phyloP scores from a whole-genome alignment of 768 basidiomycete species.

The Auricularia sp. region DNA sequence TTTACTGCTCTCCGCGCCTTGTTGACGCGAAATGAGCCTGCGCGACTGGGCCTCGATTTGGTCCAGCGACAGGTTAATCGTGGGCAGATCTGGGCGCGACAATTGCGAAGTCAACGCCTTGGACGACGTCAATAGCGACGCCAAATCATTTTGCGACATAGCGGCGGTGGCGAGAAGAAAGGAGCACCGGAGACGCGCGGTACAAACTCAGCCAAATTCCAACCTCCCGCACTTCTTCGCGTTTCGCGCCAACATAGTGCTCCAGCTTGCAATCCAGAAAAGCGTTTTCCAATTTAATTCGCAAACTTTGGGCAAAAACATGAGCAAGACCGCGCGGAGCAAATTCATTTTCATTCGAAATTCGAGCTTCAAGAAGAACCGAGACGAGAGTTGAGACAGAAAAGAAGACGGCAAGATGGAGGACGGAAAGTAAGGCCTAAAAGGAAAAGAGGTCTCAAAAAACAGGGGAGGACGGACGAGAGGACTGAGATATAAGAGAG shows the following conservation, averaged over 20 bases:
- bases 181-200: neutral
- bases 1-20: conserved; percentile 53
- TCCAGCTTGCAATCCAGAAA: too few relatives aligned
- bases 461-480: conserved; percentile 12
- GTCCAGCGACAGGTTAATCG: conserved; percentile 82
- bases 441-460: neutral
- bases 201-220: neutral
- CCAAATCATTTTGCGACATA: conserved; percentile 12
- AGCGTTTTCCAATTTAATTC: too few relatives aligned
- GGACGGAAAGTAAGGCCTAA: neutral
- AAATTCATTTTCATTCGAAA: too few relatives aligned
- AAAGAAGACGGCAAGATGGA: neutral
- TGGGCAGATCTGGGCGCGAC: conserved; percentile 70
- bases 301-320: too few relatives aligned
- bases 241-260: too few relatives aligned
- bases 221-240: too few relatives aligned
- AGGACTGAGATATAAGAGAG: conserved; percentile 12
- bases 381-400: neutral
- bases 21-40: conserved; percentile 65
- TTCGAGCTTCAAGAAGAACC: too few relatives aligned
- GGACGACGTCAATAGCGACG: conserved; percentile 15
- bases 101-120: conserved; percentile 66
- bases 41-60: conserved; percentile 92
- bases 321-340: too few relatives aligned
- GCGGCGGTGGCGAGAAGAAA: neutral